Base-by-base conservation (phyloP, 768 basidiomycete species). In the Russula foetens region DNA sequence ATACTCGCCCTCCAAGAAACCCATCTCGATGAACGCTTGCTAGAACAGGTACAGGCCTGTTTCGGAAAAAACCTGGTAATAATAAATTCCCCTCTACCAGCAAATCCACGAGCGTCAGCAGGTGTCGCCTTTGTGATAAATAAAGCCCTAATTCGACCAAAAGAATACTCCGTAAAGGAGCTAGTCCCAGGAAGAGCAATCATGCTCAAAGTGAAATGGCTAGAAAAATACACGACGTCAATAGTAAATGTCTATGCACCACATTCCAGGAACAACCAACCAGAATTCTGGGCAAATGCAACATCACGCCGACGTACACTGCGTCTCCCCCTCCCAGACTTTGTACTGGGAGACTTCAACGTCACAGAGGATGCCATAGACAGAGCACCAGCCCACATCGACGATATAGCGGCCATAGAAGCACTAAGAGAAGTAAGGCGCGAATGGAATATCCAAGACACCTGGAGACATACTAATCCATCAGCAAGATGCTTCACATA, bases 1-100 rank as follows among this genome's bases (percentile, higher is more conserved):
- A 31, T 49, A 2, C 53, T 58, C 1, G 56, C 49, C 1, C 28
- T 58, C 1, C 56, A 58, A 15, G 56, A 58, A 26, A 58, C 49
- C 0, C 56, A 58, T 49, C 39, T 58, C 0, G 41, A 50, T 15
- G 19, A 57, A 28, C 4, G 2, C 0, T 7, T 3, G 2, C 9
- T 9, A 8, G 5, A 17, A 3, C 8, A 15, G 7, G 21, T 44
- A 0, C 9, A n/a, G 15, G 0, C 2, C 11, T 17, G 12, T 19
- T 47, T 47, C 7, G 4, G 19, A 2, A 56, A 48, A 21, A 23
- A n/a, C 3, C 9, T 57, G 7, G 2, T 49, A 7, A 43, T 49
- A 0, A 1, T 35, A 0, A 17, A 19, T 24, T 47, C 55, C 4
- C 12, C 6, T 1, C 5, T 23, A 7, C 44, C n/a, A 17, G 7